These are phyloP conservation scores for Holtermannia corniformis DNA, from an alignment of 768 basidiomycete genomes.

Conservation along the genomic window DNA sequence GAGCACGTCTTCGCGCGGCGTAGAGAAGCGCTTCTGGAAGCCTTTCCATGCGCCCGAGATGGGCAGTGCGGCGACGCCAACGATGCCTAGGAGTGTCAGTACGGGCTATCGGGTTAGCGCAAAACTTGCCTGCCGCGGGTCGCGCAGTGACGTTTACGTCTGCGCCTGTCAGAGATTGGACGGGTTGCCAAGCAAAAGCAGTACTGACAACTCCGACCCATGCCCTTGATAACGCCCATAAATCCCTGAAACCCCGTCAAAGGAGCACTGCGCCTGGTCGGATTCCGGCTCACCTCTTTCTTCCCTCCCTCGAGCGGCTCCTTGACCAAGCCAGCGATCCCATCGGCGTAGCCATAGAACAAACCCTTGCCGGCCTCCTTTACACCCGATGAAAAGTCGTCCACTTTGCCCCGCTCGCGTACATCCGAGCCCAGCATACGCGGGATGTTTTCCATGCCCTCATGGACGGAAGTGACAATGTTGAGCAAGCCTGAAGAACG, in stretches of 20 bases:
- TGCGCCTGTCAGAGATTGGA: slow-evolving; percentile 8
- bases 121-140: slow-evolving; percentile 30
- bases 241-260: slow-evolving; percentile 33
- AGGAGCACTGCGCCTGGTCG: background rate
- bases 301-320: slow-evolving; percentile 43
- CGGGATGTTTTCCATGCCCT: slow-evolving; percentile 47
- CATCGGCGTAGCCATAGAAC: slow-evolving; percentile 43
- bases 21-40: slow-evolving; percentile 14
- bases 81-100: slow-evolving; percentile 36
- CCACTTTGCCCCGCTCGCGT: slow-evolving; percentile 45
- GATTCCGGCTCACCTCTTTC: slow-evolving; percentile 37
- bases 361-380: slow-evolving; percentile 48
- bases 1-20: slow-evolving; percentile 17
- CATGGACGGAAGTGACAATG: slow-evolving; percentile 44
- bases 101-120: slow-evolving; percentile 11
- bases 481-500: slow-evolving; percentile 43
- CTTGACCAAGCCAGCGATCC: slow-evolving; percentile 43
- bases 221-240: slow-evolving; percentile 42
- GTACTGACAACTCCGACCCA: slow-evolving; percentile 41
- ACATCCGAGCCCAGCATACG: slow-evolving; percentile 46
- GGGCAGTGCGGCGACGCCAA: slow-evolving; percentile 28
- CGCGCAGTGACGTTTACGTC: slow-evolving; percentile 40
- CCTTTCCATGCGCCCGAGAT: slow-evolving; percentile 21
- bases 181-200: too few relatives aligned
- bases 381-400: slow-evolving; percentile 45